Percentiles rank a stretch among this genome's conserved stretches.
Evolutionary conservation across 768 basidiomycete species (phyloP).

Genomic region (Austroboletus eburneus): DNA sequence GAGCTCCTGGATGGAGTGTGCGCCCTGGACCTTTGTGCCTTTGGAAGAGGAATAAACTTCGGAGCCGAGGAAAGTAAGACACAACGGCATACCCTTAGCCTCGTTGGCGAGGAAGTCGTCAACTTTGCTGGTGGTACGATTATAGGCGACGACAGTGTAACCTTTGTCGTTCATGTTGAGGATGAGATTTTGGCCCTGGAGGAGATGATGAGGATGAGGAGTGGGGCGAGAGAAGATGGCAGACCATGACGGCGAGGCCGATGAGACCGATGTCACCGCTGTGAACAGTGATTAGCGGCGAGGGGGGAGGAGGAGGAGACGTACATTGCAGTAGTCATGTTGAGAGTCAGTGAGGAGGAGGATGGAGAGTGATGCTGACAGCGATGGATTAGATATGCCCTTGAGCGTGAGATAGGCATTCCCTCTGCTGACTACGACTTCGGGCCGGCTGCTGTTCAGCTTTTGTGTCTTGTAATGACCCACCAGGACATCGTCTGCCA

Average conservation of each 20-base stretch:
- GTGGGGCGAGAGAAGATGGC: slow-evolving; percentile 16
- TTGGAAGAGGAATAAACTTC: slow-evolving; percentile 19
- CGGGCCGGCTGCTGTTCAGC: too few species aligned
- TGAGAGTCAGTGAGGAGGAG: slow-evolving; percentile 36
- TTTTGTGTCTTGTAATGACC: too few species aligned
- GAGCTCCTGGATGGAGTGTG: slow-evolving; percentile 91
- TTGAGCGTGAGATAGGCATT: too few species aligned
- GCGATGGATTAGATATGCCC: slow-evolving; percentile 25
- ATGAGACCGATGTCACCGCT: slow-evolving; percentile 98
- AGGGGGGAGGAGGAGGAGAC: slow-evolving; percentile 30
- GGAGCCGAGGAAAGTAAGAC: slow-evolving; percentile 24
- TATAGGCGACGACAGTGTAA: slow-evolving; percentile 94
- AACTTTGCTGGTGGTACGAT: slow-evolving; percentile 95
- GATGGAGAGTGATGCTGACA: slow-evolving; percentile 31
- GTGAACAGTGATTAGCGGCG: slow-evolving; percentile 17
- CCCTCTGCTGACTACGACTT: too few species aligned
- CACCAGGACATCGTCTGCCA: slow-evolving; percentile 45
- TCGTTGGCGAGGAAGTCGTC: slow-evolving; percentile 94
- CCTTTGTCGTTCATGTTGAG: slow-evolving; percentile 99
- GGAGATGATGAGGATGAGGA: slow-evolving; percentile 2
- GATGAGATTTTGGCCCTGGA: slow-evolving; percentile 92
- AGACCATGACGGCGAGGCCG: slow-evolving; percentile 97
- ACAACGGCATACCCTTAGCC: slow-evolving; percentile 77
- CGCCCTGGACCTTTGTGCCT: slow-evolving; percentile 96
- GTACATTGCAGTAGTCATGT: slow-evolving; percentile 37